Conservation (phyloP, 306 rosid species). For the Cucumis melo region DNA sequence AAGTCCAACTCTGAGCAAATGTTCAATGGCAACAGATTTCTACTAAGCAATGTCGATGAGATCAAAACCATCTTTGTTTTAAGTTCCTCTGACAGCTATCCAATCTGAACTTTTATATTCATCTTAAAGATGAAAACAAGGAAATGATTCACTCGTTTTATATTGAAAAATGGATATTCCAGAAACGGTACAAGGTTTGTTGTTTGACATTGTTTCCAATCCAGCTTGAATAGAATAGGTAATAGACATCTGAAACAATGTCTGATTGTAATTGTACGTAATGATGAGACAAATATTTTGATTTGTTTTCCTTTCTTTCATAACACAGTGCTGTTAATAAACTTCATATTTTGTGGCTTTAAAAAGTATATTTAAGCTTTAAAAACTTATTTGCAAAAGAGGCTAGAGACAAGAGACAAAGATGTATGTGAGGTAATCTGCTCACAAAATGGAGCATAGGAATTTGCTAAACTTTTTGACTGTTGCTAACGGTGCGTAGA, state of each 20-base stretch:
- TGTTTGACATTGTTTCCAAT: conserved; percentile 3
- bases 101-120: background rate
- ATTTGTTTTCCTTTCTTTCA: background rate
- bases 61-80: conserved; percentile 1
- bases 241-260: background rate
- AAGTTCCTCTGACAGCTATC: background rate
- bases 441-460: background rate
- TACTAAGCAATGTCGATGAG: conserved; percentile 4
- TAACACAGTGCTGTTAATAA: too few species aligned
- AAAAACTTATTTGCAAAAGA: background rate
- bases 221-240: background rate
- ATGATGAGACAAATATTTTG: background rate
- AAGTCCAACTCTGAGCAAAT: background rate
- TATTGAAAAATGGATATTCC: conserved; percentile 6
- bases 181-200: background rate
- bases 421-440: background rate
- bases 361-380: too few species aligned
- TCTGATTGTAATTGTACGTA: background rate
- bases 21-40: background rate
- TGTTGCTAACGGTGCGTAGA: background rate
- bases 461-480: background rate
- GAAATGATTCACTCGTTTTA: background rate
- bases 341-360: background rate
- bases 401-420: background rate
- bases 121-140: conserved; percentile 6